Base-by-base conservation (phyloP, 305 asterid species). In the Solanum hybrid region DNA sequence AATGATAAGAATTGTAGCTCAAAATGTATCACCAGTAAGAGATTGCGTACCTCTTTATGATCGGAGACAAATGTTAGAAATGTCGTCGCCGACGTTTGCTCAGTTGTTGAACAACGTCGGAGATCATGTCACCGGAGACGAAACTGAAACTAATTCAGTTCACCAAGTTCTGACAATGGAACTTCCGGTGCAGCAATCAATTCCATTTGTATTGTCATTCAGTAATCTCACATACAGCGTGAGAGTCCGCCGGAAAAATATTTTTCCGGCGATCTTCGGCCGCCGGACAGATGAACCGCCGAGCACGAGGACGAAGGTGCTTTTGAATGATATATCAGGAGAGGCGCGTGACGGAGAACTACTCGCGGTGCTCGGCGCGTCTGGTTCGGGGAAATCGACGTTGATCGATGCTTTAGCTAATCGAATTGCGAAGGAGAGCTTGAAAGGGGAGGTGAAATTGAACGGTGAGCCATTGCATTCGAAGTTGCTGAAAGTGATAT, bases 191-290 rank as follows among this genome's bases (percentile, higher is more conserved):
- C 27, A 76, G 27, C 24, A 17, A 4, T 64, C 88, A 1, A 35
- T 86, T 76, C 96, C 96, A 0, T 93, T 95, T 16, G 91, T 90
- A 4, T 94, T 95, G 12, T 90, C 97, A 1, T 95, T 95, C 88
- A 91, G 17, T 8, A 89, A 95, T 42, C 93, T 96, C 12, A 93
- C 95, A 0, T 95, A 96, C 89, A 93, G 93, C 3, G 91, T 94
- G 32, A 94, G 91, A 79, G 46, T 87, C 10, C 37, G 90, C 51
- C 90, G 92, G 6, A 91, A 90, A 40, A 36, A 79, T 60, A 5
- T 77, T 1, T 73, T 92, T 12, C 78, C 90, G 4, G 88, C 8
- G 3, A 6, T 75, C 1, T 86, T 86, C 72, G 86, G 64, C 3
- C 1, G 91, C 35, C 85, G 90, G 8, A 24, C 82, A 13, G 89